Base-by-base conservation (phyloP, 2,329 filamentous ascomycete genomes). In the Aspergillus brasiliensis region DNA sequence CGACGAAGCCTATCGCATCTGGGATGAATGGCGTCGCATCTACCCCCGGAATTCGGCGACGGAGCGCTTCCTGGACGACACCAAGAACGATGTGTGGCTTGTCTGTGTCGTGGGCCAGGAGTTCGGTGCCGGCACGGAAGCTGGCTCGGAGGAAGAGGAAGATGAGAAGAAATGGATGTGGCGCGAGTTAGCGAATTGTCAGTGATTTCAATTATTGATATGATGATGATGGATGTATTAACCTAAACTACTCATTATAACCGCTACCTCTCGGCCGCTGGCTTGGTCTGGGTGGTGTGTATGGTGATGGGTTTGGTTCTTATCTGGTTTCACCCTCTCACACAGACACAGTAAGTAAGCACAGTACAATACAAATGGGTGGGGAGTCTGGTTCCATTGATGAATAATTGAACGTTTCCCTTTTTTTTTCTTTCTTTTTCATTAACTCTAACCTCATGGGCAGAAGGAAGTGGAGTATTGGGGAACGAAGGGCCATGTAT, bases 1-100 rank as follows among this genome's bases (percentile, higher is more conserved):
- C 59, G 95, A 98, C 73, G 95, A 99, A 82, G 94, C 95, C 1
- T 99, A 95, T 79, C 90, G 89, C 31, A 97, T 98, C 71, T 98
- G 94, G 91, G 85, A 83, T 44, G 95, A 98, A 80, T 99, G 95
- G 95, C 88, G 90, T 62, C 84, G 90, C 66, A 90, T 97, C 49
- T 98, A 97, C 75, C 87, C 87, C n/a, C 84, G 88, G 51, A 87
- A 85, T 5, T 90, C 88, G 2, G 82, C 86, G 54, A 92, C 88
- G 60, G 88, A 89, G 67, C 86, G 84, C 71, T 80, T 97, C 58
- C 79, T 99, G 46, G 86, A 89, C 62, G 74, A 80, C 5, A 82
- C 89, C 37, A 84, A 86, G 70, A 82, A 85, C 48, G 91, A 92
- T 68, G 84, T 86, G 65, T 97, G 93, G 90, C 80, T 99, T 67